These are phyloP conservation scores for Trichothecium sympodiale DNA, from an alignment of 2,329 filamentous ascomycete species.

Conservation along the genomic window DNA sequence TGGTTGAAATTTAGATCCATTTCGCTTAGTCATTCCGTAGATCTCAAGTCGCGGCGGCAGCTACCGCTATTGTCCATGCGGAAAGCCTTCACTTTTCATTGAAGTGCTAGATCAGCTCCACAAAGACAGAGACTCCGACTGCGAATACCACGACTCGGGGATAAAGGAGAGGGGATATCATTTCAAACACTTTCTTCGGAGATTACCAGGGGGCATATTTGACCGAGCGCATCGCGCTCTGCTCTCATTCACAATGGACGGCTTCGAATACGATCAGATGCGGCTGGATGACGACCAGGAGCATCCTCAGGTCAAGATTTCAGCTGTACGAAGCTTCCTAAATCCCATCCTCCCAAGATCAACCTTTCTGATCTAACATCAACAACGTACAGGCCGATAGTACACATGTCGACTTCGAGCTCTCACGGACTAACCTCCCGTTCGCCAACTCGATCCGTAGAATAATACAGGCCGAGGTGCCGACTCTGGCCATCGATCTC, in stretches of 20 bases:
- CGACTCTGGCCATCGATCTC: constrained; percentile 87
- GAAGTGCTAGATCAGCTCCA: too few relatives aligned
- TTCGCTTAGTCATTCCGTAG: too few relatives aligned
- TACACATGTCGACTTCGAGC: constrained; percentile 80
- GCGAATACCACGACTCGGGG: neutral
- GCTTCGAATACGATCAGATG: constrained; percentile 51
- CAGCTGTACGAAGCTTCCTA: constrained; percentile 31
- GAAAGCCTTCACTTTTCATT: too few relatives aligned
- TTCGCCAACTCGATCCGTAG: constrained; percentile 90
- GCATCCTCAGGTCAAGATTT: constrained; percentile 48
- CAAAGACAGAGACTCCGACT: too few relatives aligned
- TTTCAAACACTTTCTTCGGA: too few relatives aligned
- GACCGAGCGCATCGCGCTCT: constrained; percentile 7
- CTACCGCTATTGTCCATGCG: too few relatives aligned
- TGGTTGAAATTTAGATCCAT: too few relatives aligned
- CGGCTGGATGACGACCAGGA: constrained; percentile 47
- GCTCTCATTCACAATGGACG: constrained; percentile 21
- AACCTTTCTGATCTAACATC: neutral
- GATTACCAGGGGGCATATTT: constrained; percentile 2
- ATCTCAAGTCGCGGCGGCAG: too few relatives aligned
- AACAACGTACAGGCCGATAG: constrained; percentile 52
- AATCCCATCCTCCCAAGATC: neutral
- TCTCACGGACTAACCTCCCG: constrained; percentile 78
- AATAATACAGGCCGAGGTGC: constrained; percentile 85
- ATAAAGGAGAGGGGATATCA: too few relatives aligned